phyloP scores from a whole-genome alignment of 306 rosid species.

The Fragaria iinumae region DNA sequence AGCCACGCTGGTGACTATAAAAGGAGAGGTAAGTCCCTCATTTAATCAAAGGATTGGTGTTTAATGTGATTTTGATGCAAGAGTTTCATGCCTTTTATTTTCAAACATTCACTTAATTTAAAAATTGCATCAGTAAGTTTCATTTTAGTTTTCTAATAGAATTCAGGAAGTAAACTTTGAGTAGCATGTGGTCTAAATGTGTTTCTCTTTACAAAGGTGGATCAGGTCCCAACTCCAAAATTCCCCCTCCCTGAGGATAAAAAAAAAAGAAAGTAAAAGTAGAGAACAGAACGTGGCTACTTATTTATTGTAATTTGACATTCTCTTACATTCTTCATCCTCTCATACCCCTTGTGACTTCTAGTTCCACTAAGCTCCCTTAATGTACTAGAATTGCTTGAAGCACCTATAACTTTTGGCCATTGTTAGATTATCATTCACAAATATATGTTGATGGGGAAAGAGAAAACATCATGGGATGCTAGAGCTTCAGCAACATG shows the following conservation, averaged over 20 bases:
- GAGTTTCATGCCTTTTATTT: not conserved
- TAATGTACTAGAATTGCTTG: not conserved
- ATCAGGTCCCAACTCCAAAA: not conserved
- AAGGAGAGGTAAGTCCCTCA: slow-evolving; percentile 58
- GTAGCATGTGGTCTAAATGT: not conserved
- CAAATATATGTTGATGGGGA: not conserved
- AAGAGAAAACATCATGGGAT: not conserved
- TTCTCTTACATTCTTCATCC: not conserved
- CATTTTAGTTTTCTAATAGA: not conserved
- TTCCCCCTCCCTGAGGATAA: not conserved
- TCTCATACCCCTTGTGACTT: not conserved
- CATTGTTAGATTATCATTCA: not conserved
- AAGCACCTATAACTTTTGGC: not conserved
- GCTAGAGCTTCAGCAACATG: not conserved
- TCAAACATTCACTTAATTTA: not conserved
- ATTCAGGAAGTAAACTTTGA: not conserved
- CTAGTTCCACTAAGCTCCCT: not conserved
- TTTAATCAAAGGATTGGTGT: slow-evolving; percentile 10
- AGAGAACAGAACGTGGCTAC: not conserved
- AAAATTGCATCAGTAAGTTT: not conserved
- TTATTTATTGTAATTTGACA: not conserved
- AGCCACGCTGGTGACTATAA: slow-evolving; percentile 73
- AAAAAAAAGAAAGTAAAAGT: not conserved
- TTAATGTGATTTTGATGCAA: slow-evolving; percentile 17
- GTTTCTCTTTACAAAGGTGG: not conserved